Conservation (phyloP, 345 rosid genomes). For the Draba incana region DNA sequence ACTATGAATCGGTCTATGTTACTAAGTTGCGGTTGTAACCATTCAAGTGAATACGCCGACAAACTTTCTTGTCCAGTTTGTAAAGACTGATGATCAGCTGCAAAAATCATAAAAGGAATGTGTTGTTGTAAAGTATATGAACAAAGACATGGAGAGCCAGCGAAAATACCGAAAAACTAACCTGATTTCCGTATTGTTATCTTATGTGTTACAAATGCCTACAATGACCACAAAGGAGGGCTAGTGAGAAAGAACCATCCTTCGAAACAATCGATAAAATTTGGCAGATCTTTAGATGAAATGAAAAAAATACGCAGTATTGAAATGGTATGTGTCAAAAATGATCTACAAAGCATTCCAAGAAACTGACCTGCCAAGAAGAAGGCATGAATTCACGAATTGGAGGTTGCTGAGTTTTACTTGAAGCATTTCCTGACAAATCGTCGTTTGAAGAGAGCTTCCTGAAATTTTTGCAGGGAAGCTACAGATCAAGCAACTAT, state of each 20-base stretch:
- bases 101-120: slow-evolving; percentile 3
- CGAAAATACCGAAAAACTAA: slow-evolving; percentile 10
- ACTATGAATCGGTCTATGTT: slow-evolving; percentile 55
- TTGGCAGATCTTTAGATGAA: neutral
- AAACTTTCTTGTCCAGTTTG: slow-evolving; percentile 25
- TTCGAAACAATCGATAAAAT: neutral
- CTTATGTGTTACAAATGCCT: slow-evolving; percentile 80
- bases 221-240: slow-evolving; percentile 34
- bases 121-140: neutral
- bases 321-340: slow-evolving; percentile 1
- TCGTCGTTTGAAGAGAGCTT: slow-evolving; percentile 38
- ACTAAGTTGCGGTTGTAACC: slow-evolving; percentile 62
- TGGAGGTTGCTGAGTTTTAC: slow-evolving; percentile 41
- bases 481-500: slow-evolving; percentile 18
- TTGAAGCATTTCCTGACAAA: slow-evolving; percentile 39
- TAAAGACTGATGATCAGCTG: slow-evolving; percentile 48
- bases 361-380: slow-evolving; percentile 73
- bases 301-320: neutral
- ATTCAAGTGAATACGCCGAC: slow-evolving; percentile 49
- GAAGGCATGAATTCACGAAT: slow-evolving; percentile 85
- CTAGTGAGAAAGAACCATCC: slow-evolving; percentile 24
- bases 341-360: neutral
- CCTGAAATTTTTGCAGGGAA: slow-evolving; percentile 41
- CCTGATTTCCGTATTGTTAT: slow-evolving; percentile 54
- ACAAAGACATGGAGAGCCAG: neutral